These are phyloP conservation scores for Penicillium paneum DNA, from an alignment of 2,329 filamentous ascomycete species.

Conservation along the genomic window DNA sequence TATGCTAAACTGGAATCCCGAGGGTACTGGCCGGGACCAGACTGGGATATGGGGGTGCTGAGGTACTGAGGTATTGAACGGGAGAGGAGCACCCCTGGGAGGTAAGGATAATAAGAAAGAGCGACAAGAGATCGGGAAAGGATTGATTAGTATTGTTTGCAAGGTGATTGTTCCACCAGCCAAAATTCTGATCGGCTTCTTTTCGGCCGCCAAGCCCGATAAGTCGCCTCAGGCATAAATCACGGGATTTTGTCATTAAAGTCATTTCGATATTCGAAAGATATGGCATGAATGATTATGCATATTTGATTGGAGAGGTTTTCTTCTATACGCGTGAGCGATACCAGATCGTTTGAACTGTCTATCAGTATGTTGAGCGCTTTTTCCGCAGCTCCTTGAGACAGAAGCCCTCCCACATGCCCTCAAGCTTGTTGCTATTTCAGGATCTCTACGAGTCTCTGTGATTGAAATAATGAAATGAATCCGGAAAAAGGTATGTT, in stretches of 20 bases:
- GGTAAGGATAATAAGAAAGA: constrained; percentile 13
- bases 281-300: neutral
- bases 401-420: too few relatives aligned
- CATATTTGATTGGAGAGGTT: too few relatives aligned
- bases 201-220: constrained; percentile 29
- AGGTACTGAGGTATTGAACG: constrained; percentile 13
- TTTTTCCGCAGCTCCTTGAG: too few relatives aligned
- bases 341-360: too few relatives aligned
- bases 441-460: neutral
- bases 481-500: constrained; percentile 10
- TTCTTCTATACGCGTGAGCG: neutral
- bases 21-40: constrained; percentile 28
- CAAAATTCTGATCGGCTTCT: constrained; percentile 36
- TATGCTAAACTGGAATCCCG: constrained; percentile 29
- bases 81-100: constrained; percentile 17
- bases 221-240: constrained; percentile 16
- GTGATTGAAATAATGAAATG: neutral
- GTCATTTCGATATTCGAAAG: neutral
- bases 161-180: constrained; percentile 20
- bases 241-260: constrained; percentile 7
- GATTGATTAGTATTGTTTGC: constrained; percentile 3
- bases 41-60: constrained; percentile 26
- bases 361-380: too few relatives aligned
- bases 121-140: constrained; percentile 14
- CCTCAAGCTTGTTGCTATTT: too few relatives aligned